Conservation (phyloP, 495 filamentous ascomycete genomes). For the Apodospora peruviana region DNA sequence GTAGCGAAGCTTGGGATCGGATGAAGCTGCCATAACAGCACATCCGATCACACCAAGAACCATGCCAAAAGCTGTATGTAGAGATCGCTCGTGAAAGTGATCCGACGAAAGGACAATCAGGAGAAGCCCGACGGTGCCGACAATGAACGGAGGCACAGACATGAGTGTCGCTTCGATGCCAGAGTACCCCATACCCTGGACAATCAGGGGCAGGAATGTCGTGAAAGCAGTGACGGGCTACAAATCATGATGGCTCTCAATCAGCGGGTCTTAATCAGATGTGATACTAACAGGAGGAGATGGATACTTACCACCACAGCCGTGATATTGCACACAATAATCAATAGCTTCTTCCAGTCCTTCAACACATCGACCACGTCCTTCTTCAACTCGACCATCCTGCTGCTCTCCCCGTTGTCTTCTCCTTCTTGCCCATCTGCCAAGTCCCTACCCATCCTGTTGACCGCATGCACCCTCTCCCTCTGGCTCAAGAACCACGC, state of each 20-base stretch:
- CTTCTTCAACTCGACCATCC: conserved; percentile 8
- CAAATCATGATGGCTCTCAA: too few relatives aligned
- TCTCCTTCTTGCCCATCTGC: conserved; percentile 24
- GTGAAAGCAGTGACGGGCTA: conserved; percentile 26
- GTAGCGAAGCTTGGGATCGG: conserved; percentile 10
- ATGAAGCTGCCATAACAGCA: conserved; percentile 21
- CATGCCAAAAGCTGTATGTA: conserved; percentile 44
- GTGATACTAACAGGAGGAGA: too few relatives aligned
- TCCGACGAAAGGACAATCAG: conserved; percentile 45
- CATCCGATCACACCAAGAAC: conserved; percentile 40
- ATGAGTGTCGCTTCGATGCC: conserved; percentile 48
- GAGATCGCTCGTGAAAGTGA: conserved; percentile 35
- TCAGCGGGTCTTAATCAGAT: too few relatives aligned
- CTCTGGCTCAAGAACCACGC: conserved; percentile 22
- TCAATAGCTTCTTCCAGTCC: conserved; percentile 20
- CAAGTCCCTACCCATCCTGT: conserved; percentile 38
- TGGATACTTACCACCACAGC: conserved; percentile 14
- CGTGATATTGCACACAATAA: conserved; percentile 17
- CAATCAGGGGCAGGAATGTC: conserved; percentile 28
- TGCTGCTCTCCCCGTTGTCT: conserved; percentile 1
- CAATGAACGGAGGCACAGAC: conserved; percentile 49
- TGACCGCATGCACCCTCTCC: conserved; percentile 22
- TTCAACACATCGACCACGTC: conserved; percentile 13
- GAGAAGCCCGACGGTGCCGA: conserved; percentile 19
- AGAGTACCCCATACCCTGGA: conserved; percentile 34